These are phyloP conservation scores for Hypomontagnella monticulosa DNA, from an alignment of 495 filamentous ascomycete genomes.

Conservation along the genomic window DNA sequence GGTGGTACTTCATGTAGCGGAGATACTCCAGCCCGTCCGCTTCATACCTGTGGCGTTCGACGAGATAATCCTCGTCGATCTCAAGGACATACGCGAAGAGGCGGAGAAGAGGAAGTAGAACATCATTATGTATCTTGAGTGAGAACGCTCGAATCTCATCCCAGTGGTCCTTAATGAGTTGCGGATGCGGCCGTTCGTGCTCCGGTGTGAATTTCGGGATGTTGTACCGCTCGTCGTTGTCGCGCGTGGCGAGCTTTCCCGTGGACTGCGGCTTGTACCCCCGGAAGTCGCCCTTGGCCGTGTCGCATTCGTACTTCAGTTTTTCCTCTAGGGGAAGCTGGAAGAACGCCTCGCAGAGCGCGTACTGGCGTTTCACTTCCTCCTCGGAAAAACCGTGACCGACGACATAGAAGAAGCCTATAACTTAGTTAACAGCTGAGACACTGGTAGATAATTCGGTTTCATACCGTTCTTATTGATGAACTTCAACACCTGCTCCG, in stretches of 20 bases:
- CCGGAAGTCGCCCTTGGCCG: conserved; percentile 59
- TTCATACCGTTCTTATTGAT: conserved; percentile 46
- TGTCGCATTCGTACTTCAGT: conserved; percentile 58
- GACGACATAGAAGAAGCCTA: conserved; percentile 65
- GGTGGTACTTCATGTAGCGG: conserved; percentile 65
- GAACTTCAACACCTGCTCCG: conserved; percentile 56
- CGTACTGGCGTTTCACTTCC: conserved; percentile 65
- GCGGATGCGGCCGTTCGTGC: conserved; percentile 54
- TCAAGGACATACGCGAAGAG: conserved; percentile 63
- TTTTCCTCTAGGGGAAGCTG: conserved; percentile 65
- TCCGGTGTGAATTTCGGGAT: conserved; percentile 63
- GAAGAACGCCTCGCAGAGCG: conserved; percentile 64
- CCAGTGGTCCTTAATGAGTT: conserved; percentile 51
- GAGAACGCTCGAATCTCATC: conserved; percentile 60
- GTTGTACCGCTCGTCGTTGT: conserved; percentile 67
- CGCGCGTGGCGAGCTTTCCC: conserved; percentile 47
- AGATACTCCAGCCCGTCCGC: conserved; percentile 57
- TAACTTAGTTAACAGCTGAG: neutral
- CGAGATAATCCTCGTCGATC: conserved; percentile 62
- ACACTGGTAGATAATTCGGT: neutral
- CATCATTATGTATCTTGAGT: conserved; percentile 57
- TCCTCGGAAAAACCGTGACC: conserved; percentile 66
- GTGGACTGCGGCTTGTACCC: conserved; percentile 51
- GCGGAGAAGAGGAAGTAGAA: conserved; percentile 56
- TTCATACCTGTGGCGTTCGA: conserved; percentile 61